Evolutionary conservation across 2,329 filamentous ascomycete species (phyloP).

Genomic region (Pleomassaria siparia): DNA sequence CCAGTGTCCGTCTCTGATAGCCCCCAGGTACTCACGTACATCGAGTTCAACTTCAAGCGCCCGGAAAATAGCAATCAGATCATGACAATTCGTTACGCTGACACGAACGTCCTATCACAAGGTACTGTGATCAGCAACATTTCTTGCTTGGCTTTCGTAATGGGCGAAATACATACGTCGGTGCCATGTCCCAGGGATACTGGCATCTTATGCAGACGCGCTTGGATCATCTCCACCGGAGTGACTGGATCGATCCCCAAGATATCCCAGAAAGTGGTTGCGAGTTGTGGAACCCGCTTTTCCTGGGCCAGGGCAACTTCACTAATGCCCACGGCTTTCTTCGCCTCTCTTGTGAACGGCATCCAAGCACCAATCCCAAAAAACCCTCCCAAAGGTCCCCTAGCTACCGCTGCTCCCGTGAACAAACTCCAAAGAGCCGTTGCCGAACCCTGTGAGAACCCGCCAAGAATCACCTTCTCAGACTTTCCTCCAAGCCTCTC

Average conservation of each 20-base stretch:
- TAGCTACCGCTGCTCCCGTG: slow-evolving; percentile 9
- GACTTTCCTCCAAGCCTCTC: slow-evolving; percentile 10
- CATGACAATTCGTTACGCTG: slow-evolving; percentile 34
- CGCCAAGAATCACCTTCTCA: slow-evolving; percentile 16
- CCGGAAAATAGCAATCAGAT: slow-evolving; percentile 40
- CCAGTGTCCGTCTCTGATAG: slow-evolving; percentile 45
- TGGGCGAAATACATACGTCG: slow-evolving; percentile 8
- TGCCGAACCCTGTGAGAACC: slow-evolving; percentile 22
- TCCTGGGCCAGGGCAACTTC: neutral
- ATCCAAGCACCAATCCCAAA: slow-evolving; percentile 22
- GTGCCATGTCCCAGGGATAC: slow-evolving; percentile 51
- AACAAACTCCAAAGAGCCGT: slow-evolving; percentile 20
- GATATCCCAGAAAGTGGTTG: slow-evolving; percentile 5
- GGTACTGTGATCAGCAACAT: neutral
- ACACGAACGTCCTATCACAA: slow-evolving; percentile 40
- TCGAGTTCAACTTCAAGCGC: slow-evolving; percentile 38
- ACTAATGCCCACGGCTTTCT: slow-evolving; percentile 1
- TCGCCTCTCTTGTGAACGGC: slow-evolving; percentile 17
- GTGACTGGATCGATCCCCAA: slow-evolving; percentile 6
- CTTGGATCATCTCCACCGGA: neutral
- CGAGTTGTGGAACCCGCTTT: neutral
- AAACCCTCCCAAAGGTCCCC: slow-evolving; percentile 15
- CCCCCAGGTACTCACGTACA: slow-evolving; percentile 44
- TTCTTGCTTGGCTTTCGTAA: too few relatives aligned
- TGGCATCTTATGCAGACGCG: slow-evolving; percentile 27